Evolutionary conservation across 2,329 filamentous ascomycete genomes (phyloP).

Genomic region (Pseudocercospora fuligena): DNA sequence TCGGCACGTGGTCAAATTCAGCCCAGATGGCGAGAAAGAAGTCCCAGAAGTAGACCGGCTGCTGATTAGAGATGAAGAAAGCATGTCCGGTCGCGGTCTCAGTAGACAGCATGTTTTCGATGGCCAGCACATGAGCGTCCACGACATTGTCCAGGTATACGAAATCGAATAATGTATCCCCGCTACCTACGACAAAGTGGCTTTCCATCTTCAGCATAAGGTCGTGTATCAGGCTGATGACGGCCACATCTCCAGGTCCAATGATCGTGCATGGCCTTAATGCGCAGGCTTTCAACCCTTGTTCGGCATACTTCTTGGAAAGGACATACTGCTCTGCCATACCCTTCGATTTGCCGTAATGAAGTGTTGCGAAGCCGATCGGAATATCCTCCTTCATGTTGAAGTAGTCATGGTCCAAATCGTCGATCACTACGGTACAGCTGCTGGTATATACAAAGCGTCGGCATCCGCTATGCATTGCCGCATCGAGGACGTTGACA

Average conservation of each 20-base stretch:
- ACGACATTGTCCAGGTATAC: conserved; percentile 72
- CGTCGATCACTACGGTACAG: conserved; percentile 84
- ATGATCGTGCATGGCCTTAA: conserved; percentile 89
- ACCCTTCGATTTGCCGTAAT: conserved; percentile 92
- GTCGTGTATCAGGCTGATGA: conserved; percentile 74
- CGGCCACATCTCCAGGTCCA: conserved; percentile 82
- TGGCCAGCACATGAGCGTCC: conserved; percentile 82
- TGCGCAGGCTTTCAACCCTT: conserved; percentile 55
- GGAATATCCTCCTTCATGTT: conserved; percentile 83
- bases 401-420: conserved; percentile 70
- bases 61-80: conserved; percentile 89
- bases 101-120: conserved; percentile 70
- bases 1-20: conserved; percentile 59
- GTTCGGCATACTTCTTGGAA: conserved; percentile 62
- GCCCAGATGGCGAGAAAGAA: conserved; percentile 80
- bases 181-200: conserved; percentile 79
- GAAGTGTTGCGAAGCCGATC: conserved; percentile 70
- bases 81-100: conserved; percentile 73
- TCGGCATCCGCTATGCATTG: conserved; percentile 70
- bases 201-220: conserved; percentile 72
- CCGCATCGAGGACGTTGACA: conserved; percentile 74
- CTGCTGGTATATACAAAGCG: conserved; percentile 91
- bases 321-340: conserved; percentile 81
- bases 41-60: conserved; percentile 90
- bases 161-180: conserved; percentile 72